Evolutionary conservation across 1,139 yeast genomes (phyloP).

Genomic region (Geotrichum phurueaensis): DNA sequence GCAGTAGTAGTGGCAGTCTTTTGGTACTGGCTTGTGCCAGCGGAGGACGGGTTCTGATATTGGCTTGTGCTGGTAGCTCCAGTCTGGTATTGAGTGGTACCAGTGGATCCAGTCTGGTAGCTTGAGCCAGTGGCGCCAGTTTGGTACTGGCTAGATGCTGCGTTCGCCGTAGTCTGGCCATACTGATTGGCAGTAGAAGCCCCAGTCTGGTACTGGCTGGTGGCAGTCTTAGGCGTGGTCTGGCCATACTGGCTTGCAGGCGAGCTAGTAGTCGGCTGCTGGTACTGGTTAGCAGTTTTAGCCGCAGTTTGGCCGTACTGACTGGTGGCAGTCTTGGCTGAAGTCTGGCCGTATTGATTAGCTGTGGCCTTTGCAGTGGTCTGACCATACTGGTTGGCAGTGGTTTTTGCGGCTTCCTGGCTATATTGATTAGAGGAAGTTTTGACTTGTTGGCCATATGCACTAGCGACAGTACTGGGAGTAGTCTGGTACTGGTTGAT

Average conservation of each 20-base stretch:
- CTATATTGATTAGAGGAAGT: background rate
- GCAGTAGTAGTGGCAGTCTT: background rate
- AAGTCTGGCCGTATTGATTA: background rate
- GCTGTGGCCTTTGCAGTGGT: background rate
- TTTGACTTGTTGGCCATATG: background rate
- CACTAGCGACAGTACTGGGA: background rate
- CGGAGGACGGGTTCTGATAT: background rate
- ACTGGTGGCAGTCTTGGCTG: background rate
- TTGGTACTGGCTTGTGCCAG: constrained; percentile 1
- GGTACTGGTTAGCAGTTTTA: background rate
- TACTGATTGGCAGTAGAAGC: background rate
- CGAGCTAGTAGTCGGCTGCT: background rate
- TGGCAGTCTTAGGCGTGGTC: background rate
- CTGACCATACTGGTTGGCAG: background rate
- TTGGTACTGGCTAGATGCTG: background rate
- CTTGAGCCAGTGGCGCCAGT: constrained; percentile 1
- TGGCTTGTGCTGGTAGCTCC: background rate
- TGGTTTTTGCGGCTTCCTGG: background rate
- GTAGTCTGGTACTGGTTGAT: constrained; percentile 1
- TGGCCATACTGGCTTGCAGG: background rate
- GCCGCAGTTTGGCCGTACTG: background rate
- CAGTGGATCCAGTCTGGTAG: background rate
- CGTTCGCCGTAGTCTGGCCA: background rate
- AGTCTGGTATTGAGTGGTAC: background rate
- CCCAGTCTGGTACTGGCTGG: constrained; percentile 1